Conservation (phyloP, 768 basidiomycete species). For the Chalciporus chontae region DNA sequence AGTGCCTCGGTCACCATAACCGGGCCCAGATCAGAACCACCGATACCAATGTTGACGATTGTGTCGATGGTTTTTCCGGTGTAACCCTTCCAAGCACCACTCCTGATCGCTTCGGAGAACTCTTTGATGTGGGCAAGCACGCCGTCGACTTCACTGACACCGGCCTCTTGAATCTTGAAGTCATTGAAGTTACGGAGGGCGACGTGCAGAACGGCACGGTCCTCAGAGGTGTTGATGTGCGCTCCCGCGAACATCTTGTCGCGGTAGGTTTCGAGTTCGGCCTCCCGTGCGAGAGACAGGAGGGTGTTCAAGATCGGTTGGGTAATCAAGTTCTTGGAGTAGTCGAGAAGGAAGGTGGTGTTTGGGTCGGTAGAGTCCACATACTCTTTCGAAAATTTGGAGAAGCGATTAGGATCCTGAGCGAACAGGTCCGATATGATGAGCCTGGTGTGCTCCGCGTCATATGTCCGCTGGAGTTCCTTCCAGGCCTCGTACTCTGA, state of each 20-base stretch:
- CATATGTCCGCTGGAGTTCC: conserved; percentile 83
- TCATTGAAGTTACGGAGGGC: conserved; percentile 81
- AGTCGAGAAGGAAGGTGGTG: conserved; percentile 88
- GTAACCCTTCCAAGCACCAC: conserved; percentile 93
- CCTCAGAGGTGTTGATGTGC: conserved; percentile 99
- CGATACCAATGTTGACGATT: conserved; percentile 98
- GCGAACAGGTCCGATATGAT: conserved; percentile 92
- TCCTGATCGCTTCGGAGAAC: conserved; percentile 82
- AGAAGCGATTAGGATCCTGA: conserved; percentile 82
- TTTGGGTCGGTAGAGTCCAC: conserved; percentile 58
- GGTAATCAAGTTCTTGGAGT: conserved; percentile 95
- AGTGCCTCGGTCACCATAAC: conserved; percentile 99
- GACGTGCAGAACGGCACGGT: conserved; percentile 93
- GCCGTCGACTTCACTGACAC: conserved; percentile 74
- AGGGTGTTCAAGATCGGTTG: conserved; percentile 77
- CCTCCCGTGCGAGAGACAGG: conserved; percentile 79
- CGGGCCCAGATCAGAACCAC: conserved; percentile 95
- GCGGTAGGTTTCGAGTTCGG: conserved; percentile 76
- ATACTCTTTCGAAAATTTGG: conserved; percentile 79
- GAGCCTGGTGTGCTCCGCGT: conserved; percentile 66
- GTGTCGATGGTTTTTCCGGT: conserved; percentile 93
- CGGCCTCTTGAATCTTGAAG: conserved; percentile 76
- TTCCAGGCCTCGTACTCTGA: conserved; percentile 89
- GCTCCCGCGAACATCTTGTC: conserved; percentile 94
- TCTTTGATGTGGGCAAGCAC: conserved; percentile 90